Evolutionary conservation across 768 basidiomycete species (phyloP).

Genomic region (Amanita brunnescens): DNA sequence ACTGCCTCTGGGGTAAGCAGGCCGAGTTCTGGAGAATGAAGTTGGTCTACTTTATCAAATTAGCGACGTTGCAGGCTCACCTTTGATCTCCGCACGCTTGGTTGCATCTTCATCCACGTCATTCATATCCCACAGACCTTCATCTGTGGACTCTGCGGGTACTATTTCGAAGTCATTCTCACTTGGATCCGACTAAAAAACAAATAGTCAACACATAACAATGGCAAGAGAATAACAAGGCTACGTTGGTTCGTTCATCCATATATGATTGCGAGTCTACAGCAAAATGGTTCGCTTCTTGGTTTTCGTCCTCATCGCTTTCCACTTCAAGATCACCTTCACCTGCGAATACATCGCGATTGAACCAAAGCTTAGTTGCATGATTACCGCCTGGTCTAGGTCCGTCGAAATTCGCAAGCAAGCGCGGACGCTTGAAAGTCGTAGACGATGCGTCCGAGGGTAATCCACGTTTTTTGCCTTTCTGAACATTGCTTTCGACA

Average conservation of each 20-base stretch:
- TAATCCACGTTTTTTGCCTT: constrained; percentile 37
- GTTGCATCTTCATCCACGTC: constrained; percentile 65
- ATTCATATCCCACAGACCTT: constrained; percentile 74
- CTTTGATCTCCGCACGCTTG: constrained; percentile 55
- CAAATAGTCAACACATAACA: background rate
- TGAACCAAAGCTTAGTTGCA: constrained; percentile 88
- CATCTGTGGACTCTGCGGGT: constrained; percentile 47
- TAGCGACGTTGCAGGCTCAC: constrained; percentile 34
- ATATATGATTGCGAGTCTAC: constrained; percentile 14
- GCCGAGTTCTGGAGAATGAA: constrained; percentile 52
- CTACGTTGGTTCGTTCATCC: constrained; percentile 11
- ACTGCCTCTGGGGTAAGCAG: constrained; percentile 85
- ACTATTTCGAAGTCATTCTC: constrained; percentile 69
- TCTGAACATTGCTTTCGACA: constrained; percentile 21
- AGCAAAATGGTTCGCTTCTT: constrained; percentile 21
- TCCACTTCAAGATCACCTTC: constrained; percentile 27
- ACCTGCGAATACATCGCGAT: constrained; percentile 81
- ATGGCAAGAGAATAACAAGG: background rate
- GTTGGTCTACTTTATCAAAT: background rate
- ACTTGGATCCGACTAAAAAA: background rate
- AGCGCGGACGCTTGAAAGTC: constrained; percentile 41
- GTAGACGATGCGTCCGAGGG: constrained; percentile 14
- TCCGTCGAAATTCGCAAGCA: constrained; percentile 40
- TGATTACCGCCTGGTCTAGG: constrained; percentile 33
- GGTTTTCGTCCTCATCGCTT: constrained; percentile 21